These are phyloP conservation scores for Corchorus capsularis DNA, from an alignment of 345 rosid species.

Conservation along the genomic window DNA sequence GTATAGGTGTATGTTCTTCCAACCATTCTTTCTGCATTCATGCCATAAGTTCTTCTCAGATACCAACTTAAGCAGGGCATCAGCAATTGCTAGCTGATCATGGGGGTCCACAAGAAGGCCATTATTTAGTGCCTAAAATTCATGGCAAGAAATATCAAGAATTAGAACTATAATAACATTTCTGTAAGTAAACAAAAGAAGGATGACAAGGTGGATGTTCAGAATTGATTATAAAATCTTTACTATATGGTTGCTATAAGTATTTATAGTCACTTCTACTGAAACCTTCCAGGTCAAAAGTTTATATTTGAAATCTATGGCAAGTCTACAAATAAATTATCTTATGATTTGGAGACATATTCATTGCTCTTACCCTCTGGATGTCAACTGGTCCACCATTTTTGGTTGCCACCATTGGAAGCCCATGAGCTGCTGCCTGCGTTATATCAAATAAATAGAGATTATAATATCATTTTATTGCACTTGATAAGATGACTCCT, in stretches of 20 bases:
- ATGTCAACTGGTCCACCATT: slow-evolving; percentile 99
- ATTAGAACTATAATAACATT: slow-evolving; percentile 3
- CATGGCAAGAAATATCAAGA: slow-evolving; percentile 19
- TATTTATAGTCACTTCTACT: background rate
- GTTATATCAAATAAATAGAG: slow-evolving; percentile 15
- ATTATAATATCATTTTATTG: slow-evolving; percentile 13
- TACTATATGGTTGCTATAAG: background rate
- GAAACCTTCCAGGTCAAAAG: background rate
- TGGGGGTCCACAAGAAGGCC: slow-evolving; percentile 98
- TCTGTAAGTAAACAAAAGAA: background rate
- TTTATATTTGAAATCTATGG: background rate
- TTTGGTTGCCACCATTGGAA: slow-evolving; percentile 97
- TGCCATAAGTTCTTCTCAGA: slow-evolving; percentile 92
- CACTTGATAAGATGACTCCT: background rate
- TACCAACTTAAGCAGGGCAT: slow-evolving; percentile 84
- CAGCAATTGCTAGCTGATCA: slow-evolving; percentile 80
- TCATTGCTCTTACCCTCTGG: slow-evolving; percentile 48
- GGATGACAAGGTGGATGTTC: background rate
- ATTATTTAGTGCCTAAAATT: slow-evolving; percentile 74
- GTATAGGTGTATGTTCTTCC: slow-evolving; percentile 92
- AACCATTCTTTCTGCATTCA: slow-evolving; percentile 84
- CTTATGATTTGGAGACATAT: background rate
- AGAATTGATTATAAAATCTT: slow-evolving; percentile 8
- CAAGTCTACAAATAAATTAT: background rate
- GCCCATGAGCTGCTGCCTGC: slow-evolving; percentile 99